Conservation (phyloP, 2,329 filamentous ascomycete genomes). For the Grosmannia huntii region DNA sequence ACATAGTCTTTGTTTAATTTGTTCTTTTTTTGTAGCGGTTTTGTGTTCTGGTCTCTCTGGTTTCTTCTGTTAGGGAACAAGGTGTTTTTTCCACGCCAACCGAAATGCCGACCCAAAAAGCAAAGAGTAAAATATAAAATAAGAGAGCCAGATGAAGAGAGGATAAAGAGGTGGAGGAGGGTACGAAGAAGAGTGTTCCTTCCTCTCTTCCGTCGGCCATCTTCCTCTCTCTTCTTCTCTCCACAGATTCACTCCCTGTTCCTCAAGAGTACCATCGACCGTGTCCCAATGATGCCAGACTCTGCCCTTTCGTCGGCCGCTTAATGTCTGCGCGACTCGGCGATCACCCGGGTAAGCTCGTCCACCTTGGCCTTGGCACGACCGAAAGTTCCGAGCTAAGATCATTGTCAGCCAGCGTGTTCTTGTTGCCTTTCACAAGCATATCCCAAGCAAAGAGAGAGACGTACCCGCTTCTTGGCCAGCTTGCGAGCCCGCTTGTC, state of each 20-base stretch:
- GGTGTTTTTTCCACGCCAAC: constrained; percentile 9
- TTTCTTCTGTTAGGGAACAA: neutral
- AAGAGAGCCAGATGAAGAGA: neutral
- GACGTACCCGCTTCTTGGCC: constrained; percentile 91
- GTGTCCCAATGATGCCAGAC: neutral
- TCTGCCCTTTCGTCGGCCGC: neutral
- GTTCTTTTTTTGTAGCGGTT: neutral
- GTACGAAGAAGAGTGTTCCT: neutral
- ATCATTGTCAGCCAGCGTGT: neutral
- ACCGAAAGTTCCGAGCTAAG: constrained; percentile 89
- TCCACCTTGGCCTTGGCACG: constrained; percentile 99
- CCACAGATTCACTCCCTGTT: neutral
- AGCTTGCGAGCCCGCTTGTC: constrained; percentile 99
- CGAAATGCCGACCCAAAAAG: constrained; percentile 13
- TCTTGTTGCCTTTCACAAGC: too few species aligned
- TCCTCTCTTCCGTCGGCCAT: neutral
- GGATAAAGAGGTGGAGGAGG: neutral
- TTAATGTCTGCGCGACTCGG: constrained; percentile 74
- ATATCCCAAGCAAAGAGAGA: too few species aligned
- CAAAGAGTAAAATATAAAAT: constrained; percentile 4
- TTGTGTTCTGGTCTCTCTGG: neutral
- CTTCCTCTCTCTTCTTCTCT: constrained; percentile 3
- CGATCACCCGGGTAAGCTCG: constrained; percentile 95
- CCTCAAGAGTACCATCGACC: neutral
- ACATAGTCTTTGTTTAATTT: neutral